A percentile compares a stretch with the other conserved stretches of the same genome.
phyloP scores from a whole-genome alignment of 2,329 filamentous ascomycete genomes.

The Lasiodiplodia theobromae region DNA sequence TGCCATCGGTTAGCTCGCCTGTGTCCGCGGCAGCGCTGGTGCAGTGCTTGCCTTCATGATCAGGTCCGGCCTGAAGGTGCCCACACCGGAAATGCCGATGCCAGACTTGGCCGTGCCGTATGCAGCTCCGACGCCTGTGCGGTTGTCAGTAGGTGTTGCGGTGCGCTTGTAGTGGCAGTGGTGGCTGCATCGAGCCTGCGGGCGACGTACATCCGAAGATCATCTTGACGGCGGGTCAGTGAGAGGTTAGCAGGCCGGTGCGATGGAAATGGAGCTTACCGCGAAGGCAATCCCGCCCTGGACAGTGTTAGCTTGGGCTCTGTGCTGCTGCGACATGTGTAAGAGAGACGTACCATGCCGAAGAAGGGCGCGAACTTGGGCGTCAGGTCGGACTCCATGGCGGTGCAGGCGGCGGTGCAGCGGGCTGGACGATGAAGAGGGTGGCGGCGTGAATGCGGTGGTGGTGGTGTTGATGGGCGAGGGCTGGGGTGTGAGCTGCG shows the following conservation, averaged over 20 bases:
- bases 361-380: slow-evolving; percentile 88
- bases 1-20: slow-evolving; percentile 43
- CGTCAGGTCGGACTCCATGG: slow-evolving; percentile 60
- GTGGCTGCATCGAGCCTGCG: slow-evolving; percentile 6
- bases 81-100: slow-evolving; percentile 85
- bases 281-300: slow-evolving; percentile 80
- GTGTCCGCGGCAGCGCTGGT: not conserved
- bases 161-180: not conserved
- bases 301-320: slow-evolving; percentile 43
- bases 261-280: slow-evolving; percentile 46
- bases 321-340: slow-evolving; percentile 5
- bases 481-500: slow-evolving; percentile 6
- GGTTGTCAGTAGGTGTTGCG: slow-evolving; percentile 34
- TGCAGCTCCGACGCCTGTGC: slow-evolving; percentile 73
- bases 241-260: slow-evolving; percentile 33
- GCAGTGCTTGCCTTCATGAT: slow-evolving; percentile 79
- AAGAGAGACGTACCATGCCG: slow-evolving; percentile 73
- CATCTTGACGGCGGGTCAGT: slow-evolving; percentile 59
- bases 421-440: slow-evolving; percentile 4
- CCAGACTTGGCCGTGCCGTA: slow-evolving; percentile 90
- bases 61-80: slow-evolving; percentile 82
- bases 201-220: slow-evolving; percentile 76
- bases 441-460: slow-evolving; percentile 1
- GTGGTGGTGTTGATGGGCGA: slow-evolving; percentile 21
- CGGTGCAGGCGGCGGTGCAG: slow-evolving; percentile 2